phyloP scores from a whole-genome alignment of 2,329 filamentous ascomycete species.

The Aspergillus glaucus region DNA sequence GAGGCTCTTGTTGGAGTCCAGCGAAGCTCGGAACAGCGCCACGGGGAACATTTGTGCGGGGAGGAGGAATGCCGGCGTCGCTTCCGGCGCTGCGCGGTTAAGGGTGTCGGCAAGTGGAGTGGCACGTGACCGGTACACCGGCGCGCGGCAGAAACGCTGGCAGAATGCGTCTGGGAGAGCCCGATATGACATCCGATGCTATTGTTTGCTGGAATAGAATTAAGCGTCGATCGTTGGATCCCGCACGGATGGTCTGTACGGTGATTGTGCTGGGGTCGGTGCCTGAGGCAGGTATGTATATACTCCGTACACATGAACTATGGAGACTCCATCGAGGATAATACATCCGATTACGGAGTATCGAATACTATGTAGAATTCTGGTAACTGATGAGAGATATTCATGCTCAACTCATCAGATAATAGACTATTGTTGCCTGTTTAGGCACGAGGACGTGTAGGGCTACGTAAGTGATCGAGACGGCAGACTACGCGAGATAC shows the following conservation, averaged over 20 bases:
- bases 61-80: background rate
- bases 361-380: too few relatives aligned
- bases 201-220: too few relatives aligned
- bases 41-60: background rate
- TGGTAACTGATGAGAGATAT: too few relatives aligned
- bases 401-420: too few relatives aligned
- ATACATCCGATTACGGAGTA: too few relatives aligned
- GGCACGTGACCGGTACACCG: conserved; percentile 17
- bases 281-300: background rate
- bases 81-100: conserved; percentile 11
- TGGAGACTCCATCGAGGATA: background rate
- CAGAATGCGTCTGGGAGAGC: background rate
- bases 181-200: too few relatives aligned
- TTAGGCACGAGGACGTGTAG: too few relatives aligned
- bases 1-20: background rate
- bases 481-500: background rate
- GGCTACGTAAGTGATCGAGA: too few relatives aligned
- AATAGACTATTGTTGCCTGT: too few relatives aligned
- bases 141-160: background rate
- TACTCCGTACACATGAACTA: background rate
- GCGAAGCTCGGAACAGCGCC: background rate
- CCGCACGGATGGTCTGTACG: too few relatives aligned
- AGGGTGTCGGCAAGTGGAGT: conserved; percentile 26
- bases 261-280: background rate
- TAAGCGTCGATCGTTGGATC: too few relatives aligned